Evolutionary conservation across 371 early-diverging fungal species (phyloP), one percentile per base, ranked within the genome.

Genomic region (Apophysomyces trapeziformis): DNA sequence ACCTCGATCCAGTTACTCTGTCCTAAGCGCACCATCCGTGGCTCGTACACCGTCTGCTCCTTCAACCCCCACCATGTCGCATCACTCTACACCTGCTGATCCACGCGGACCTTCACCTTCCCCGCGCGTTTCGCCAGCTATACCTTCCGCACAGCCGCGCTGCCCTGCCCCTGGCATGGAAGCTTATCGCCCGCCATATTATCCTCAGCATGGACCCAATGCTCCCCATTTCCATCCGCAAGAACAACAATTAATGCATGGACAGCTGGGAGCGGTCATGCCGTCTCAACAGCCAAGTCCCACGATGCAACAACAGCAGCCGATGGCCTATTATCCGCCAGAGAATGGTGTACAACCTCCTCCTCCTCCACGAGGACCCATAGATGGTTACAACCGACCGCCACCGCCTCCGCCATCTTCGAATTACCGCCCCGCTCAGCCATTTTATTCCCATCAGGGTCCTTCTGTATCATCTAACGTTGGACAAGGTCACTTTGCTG

Each of bases 381-480:
- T 21, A 21, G 54, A 50, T 18, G 54, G 54, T n/a, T 50, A 50
- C 39, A 39, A 26, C 39, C 13, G 60, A 59, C 60, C 60, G 41
- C 60, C 60, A n/a, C 60, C 60, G 14, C 41, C 41, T 58, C 41
- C 58, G 37, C 58, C 41, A 58, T 35, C 41, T 58, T 58, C 26
- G 7, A n/a, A 21, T 50, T 50, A 50, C 54, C 54, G 54, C 54
- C 54, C 54, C 21, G 54, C 54, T 9, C 54, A 50, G 54, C 54
- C 54, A 21, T 50, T 50, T 50, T 50, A 50, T 50, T 50, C 54
- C 54, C 54, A 50, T 21, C 54, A 50, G 21, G 54, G 54, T 18
- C 21, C 54, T 9, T 50, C 54, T 50, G 54, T 50, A 21, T 26
- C 54, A 21, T 50, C 54, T 21, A 50, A 21, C 21, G 54, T 50